Conservation (phyloP, 208 protist species). For the Trichomonas gallinae region DNA sequence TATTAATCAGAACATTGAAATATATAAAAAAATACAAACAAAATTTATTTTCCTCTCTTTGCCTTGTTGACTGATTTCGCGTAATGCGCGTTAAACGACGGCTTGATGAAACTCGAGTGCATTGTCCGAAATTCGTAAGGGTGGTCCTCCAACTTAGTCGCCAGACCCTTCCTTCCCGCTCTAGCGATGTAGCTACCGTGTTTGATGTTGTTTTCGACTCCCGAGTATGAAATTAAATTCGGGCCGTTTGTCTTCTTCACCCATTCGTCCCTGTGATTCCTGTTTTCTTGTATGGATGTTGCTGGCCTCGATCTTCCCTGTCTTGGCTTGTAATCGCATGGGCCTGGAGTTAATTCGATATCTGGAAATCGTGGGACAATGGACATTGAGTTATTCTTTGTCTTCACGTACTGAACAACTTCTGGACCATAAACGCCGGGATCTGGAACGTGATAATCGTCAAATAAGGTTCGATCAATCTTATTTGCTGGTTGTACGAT, state of each 20-base stretch:
- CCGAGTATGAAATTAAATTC: neutral
- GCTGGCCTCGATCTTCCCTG: neutral
- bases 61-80: neutral
- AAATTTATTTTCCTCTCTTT: neutral
- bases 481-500: neutral
- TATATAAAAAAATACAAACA: neutral
- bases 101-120: neutral
- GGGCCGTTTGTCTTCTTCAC: neutral
- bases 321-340: neutral
- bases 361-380: neutral
- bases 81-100: neutral
- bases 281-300: neutral
- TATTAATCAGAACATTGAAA: no score
- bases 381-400: neutral
- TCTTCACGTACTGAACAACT: neutral
- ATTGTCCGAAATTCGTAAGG: neutral
- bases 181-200: neutral
- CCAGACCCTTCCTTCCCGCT: neutral
- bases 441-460: neutral
- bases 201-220: neutral
- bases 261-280: neutral
- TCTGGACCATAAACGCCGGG: neutral
- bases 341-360: neutral
- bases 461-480: neutral
- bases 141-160: neutral